phyloP scores from a whole-genome alignment of 768 basidiomycete species.

The Boletus sp. region DNA sequence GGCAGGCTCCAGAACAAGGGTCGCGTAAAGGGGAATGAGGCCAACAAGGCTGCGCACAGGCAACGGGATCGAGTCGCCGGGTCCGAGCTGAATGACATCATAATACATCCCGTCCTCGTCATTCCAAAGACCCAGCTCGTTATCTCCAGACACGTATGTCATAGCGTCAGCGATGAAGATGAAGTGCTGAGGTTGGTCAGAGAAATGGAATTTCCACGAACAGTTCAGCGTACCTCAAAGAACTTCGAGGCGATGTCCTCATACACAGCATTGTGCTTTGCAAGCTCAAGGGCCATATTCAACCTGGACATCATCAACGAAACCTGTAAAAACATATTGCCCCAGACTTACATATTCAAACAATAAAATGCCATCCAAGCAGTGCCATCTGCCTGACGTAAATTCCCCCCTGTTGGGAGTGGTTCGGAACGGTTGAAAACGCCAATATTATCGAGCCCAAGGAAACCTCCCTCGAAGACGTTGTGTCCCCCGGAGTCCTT shows the following conservation, averaged over 20 bases:
- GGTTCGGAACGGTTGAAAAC: constrained; percentile 98
- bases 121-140: constrained; percentile 86
- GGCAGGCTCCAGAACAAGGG: constrained; percentile 87
- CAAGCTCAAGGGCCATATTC: constrained; percentile 94
- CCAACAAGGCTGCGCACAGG: constrained; percentile 94
- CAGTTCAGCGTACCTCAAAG: constrained; percentile 58
- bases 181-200: constrained; percentile 65
- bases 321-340: background rate
- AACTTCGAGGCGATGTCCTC: constrained; percentile 99
- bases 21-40: constrained; percentile 95
- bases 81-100: constrained; percentile 89
- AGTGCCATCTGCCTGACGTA: constrained; percentile 97
- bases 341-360: constrained; percentile 74
- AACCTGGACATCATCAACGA: constrained; percentile 50
- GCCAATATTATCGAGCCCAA: constrained; percentile 97
- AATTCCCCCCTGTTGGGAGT: constrained; percentile 86
- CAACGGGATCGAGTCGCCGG: constrained; percentile 79
- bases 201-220: constrained; percentile 1
- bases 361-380: constrained; percentile 99
- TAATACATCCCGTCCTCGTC: constrained; percentile 98
- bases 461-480: constrained; percentile 97
- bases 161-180: constrained; percentile 98
- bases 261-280: constrained; percentile 96
- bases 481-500: constrained; percentile 95
- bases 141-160: constrained; percentile 82